Evolutionary conservation across 805 yeast species (phyloP).

Genomic region (Lipomyces mesembrius): DNA sequence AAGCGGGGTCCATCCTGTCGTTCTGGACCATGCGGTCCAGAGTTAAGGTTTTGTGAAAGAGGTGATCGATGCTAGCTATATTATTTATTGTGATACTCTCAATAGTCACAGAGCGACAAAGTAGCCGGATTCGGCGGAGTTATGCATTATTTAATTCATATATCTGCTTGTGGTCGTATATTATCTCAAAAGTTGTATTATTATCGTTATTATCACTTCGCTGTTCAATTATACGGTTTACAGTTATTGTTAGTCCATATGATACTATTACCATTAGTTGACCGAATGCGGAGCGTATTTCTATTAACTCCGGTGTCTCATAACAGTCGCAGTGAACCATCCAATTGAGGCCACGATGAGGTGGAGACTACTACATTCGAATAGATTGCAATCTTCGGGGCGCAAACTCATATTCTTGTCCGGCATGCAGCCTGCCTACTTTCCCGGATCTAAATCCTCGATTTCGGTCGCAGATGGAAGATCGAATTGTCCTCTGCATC

Average conservation of each 20-base stretch:
- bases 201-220: neutral
- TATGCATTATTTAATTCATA: neutral
- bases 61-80: neutral
- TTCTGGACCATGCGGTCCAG: neutral
- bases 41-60: neutral
- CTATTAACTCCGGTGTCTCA: neutral
- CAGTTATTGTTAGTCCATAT: neutral
- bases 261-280: neutral
- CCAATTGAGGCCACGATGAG: no score
- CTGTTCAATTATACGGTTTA: neutral
- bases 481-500: no score
- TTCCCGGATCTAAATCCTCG: no score
- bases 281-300: neutral
- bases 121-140: neutral
- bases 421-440: no score
- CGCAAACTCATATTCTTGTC: no score
- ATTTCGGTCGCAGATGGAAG: no score
- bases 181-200: neutral
- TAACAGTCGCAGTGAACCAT: neutral
- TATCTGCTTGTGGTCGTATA: neutral
- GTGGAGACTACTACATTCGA: no score
- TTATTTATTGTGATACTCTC: neutral
- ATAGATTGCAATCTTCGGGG: no score
- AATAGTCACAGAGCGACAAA: neutral
- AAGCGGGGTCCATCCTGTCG: neutral